Evolutionary conservation across 2,329 filamentous ascomycete species (phyloP), one percentile per base, ranked within the genome.

Genomic region (Aplosporella prunicola): DNA sequence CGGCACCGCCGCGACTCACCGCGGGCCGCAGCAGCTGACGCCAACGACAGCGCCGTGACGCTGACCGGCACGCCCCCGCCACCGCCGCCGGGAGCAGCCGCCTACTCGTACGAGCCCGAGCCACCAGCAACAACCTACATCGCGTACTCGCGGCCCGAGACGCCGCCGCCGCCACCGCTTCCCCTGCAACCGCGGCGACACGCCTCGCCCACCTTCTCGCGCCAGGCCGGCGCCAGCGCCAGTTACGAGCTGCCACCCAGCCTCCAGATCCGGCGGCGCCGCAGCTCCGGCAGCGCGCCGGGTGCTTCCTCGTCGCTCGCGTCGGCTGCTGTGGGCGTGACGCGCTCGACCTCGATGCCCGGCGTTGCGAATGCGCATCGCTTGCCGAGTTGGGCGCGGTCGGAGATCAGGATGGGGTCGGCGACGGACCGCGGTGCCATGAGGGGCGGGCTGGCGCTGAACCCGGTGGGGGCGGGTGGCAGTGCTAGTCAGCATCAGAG

Each of bases 141-240:
- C n/a, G n/a, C n/a, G n/a, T n/a, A n/a, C n/a, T n/a, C 20, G n/a
- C 16, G 28, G 13, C 27, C 35, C 1, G 11, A 7, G 15, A 38
- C 35, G 11, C 35, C 35, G 10, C 35, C 35, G 5, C 35, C 40
- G 15, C 32, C 39, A n/a, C 45, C 44, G 15, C 27, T 45, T 3
- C 44, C 42, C 14, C 31, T 33, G 20, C 16, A 20, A 24, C 26
- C 16, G 15, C 17, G 4, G 22, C 14, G 22, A 36, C 22, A 8
- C n/a, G 22, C 22, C 8, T 24, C 22, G 22, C 22, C 22, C 22
- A 24, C 8, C 22, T 24, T 24, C 22, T 8, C 8, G 8, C 22
- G 22, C n/a, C 22, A 8, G 8, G n/a, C 22, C 22, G n/a, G 8
- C n/a, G n/a, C n/a, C n/a, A n/a, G n/a, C n/a, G n/a, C n/a, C n/a